A percentile compares a stretch with the other conserved stretches of the same genome.
These are phyloP conservation scores for Herpetomonas samuelpessoai DNA, from an alignment of 208 protist species.

Conservation along the genomic window DNA sequence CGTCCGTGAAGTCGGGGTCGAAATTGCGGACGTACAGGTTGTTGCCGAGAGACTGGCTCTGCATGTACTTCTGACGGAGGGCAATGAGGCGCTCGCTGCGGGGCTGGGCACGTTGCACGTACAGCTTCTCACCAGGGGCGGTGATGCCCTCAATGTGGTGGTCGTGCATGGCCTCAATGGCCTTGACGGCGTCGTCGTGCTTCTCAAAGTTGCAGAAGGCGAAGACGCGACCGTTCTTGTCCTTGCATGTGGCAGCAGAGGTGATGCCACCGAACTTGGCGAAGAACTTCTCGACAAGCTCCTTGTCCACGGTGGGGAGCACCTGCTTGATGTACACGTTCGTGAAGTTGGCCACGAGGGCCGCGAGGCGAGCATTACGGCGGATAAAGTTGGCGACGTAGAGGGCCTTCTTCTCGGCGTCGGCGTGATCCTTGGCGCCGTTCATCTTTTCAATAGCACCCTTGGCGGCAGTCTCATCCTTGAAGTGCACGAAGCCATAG, in stretches of 20 bases:
- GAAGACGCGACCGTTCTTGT: conserved; percentile 93
- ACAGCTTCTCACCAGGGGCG: conserved; percentile 72
- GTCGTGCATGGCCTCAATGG: conserved; percentile 90
- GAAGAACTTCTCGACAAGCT: conserved; percentile 94
- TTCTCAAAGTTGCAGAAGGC: conserved; percentile 98
- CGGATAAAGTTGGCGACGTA: conserved; percentile 97
- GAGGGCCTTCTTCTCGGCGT: conserved; percentile 86
- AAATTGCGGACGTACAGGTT: conserved; percentile 99
- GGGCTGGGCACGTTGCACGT: conserved; percentile 87
- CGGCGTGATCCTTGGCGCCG: conserved; percentile 92
- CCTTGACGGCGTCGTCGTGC: conserved; percentile 94
- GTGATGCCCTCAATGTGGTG: conserved; percentile 84
- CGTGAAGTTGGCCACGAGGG: conserved; percentile 95
- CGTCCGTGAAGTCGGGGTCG: conserved; percentile 95
- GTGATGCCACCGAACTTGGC: conserved; percentile 94
- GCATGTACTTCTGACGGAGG: conserved; percentile 89
- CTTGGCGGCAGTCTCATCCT: conserved; percentile 94
- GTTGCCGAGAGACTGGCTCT: conserved; percentile 90
- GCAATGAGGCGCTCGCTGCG: conserved; percentile 88
- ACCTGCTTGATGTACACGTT: conserved; percentile 99
- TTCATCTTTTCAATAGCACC: conserved; percentile 97
- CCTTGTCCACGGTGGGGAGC: conserved; percentile 84
- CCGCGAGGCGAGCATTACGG: conserved; percentile 90
- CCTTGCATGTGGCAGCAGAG: conserved; percentile 85
- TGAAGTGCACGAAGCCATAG: conserved; percentile 99